phyloP scores from a whole-genome alignment of 208 protist genomes.

The Wallacemonas sp. region DNA sequence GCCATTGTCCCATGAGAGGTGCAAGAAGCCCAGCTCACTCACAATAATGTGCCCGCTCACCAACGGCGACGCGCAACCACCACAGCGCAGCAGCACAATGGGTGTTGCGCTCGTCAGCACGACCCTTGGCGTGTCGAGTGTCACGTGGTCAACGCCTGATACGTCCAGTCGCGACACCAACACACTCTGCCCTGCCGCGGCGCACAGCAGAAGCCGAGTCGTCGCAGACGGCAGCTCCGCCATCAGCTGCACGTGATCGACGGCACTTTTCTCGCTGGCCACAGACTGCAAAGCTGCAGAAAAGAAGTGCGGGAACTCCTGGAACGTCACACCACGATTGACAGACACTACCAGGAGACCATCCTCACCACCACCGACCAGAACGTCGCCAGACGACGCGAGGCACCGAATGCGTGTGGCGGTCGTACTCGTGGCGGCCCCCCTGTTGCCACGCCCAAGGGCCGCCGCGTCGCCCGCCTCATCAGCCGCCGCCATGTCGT shows the following conservation, averaged over 20 bases:
- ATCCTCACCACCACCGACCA: constrained; percentile 47
- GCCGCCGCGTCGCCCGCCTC: background rate
- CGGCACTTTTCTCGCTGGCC: background rate
- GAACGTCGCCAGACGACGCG: constrained; percentile 35
- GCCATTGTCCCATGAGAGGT: constrained; percentile 63
- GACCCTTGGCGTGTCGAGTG: constrained; percentile 15
- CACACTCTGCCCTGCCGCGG: background rate
- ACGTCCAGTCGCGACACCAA: background rate
- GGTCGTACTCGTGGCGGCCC: background rate
- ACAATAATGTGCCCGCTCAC: constrained; percentile 40
- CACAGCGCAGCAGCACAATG: constrained; percentile 22
- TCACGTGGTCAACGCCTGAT: constrained; percentile 1
- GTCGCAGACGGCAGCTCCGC: constrained; percentile 22
- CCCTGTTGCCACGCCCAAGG: background rate
- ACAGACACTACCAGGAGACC: constrained; percentile 64
- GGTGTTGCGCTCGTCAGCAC: constrained; percentile 25
- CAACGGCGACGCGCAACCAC: background rate
- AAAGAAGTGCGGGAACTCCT: constrained; percentile 16
- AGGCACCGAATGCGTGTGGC: constrained; percentile 14
- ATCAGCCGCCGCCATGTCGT: background rate
- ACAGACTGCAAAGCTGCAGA: background rate
- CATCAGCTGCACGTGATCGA: constrained; percentile 9
- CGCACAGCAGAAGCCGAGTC: constrained; percentile 9
- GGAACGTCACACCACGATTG: constrained; percentile 68
- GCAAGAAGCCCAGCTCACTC: constrained; percentile 41